Conservation (phyloP, 345 rosid genomes). For the Corymbia maculata region DNA sequence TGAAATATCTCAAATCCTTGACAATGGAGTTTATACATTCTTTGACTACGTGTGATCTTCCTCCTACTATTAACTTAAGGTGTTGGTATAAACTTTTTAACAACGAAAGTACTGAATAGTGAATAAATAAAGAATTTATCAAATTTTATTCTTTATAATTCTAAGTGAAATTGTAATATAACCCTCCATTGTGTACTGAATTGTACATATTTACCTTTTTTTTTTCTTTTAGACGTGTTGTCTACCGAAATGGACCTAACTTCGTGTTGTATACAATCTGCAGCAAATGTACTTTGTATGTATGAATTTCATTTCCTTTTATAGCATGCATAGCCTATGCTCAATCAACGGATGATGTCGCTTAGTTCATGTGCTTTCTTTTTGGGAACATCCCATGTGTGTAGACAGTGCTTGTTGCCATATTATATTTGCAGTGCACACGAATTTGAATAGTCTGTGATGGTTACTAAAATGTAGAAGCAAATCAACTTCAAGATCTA, state of each 20-base stretch:
- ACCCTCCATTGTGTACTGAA: neutral
- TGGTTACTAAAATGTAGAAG: neutral
- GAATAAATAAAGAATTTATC: no score
- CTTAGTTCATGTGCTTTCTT: neutral
- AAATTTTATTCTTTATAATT: neutral
- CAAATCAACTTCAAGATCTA: neutral
- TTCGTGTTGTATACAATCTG: neutral
- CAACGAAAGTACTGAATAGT: neutral
- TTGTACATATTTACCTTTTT: neutral
- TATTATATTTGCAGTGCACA: neutral
- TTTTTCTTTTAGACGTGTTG: neutral
- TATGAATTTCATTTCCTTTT: neutral
- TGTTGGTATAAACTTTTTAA: no score
- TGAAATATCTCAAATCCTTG: neutral
- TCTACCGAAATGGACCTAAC: neutral
- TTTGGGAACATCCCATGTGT: neutral
- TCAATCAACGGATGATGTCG: neutral
- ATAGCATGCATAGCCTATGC: neutral
- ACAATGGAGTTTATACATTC: neutral
- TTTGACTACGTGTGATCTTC: no score
- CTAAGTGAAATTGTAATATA: neutral
- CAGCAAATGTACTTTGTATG: neutral
- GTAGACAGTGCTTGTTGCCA: neutral
- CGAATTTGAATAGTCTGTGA: neutral
- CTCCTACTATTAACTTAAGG: accelerated